Evolutionary conservation across 2,329 filamentous ascomycete species (phyloP), one percentile per base, ranked within the genome.

Genomic region (Zymoseptoria brevis): DNA sequence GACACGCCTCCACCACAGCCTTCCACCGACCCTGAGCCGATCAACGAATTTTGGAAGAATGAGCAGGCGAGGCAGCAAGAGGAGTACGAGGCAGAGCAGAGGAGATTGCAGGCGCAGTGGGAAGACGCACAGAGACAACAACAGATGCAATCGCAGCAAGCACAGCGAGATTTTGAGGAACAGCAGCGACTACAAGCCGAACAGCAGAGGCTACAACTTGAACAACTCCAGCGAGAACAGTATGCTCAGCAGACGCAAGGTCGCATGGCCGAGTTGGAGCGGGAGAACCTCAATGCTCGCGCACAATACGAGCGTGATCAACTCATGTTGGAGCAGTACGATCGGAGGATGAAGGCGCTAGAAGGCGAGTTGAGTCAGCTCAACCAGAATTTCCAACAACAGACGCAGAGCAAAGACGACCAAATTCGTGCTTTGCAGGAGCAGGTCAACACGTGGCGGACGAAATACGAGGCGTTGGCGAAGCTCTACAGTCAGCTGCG

Each of bases 291-390:
- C 24, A 93, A 94, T 69, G 94, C 94, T 3, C 85, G 94, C 50
- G 90, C 92, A 8, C 94, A 97, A 75, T 97, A 96, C 72, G 92
- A 97, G 74, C 88, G 88, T n/a, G 92, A 99, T 72, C 94, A 97
- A 76, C 80, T 99, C 50, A 90, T 97, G 88, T 81, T 99, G 50
- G 90, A 96, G 75, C 93, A 97, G 72, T 99, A 96, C 72, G 94
- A 99, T 66, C 74, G 90, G 71, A 85, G 93, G 62, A 91, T 99
- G 71, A 97, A 96, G 78, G 88, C 90, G 19, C 78, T 99, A 11
- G 94, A 99, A 74, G 84, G 86, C 57, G 94, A 99, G 75, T 82
- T 99, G 63, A 77, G 81, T 53, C 89, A 96, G 65, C 81, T 97
- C 56, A 89, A 90, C 68, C 83, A 81, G 67, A 96, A 91, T 73